Evolutionary conservation across 2,329 filamentous ascomycete genomes (phyloP).

Genomic region (Blastomyces emzantsi): DNA sequence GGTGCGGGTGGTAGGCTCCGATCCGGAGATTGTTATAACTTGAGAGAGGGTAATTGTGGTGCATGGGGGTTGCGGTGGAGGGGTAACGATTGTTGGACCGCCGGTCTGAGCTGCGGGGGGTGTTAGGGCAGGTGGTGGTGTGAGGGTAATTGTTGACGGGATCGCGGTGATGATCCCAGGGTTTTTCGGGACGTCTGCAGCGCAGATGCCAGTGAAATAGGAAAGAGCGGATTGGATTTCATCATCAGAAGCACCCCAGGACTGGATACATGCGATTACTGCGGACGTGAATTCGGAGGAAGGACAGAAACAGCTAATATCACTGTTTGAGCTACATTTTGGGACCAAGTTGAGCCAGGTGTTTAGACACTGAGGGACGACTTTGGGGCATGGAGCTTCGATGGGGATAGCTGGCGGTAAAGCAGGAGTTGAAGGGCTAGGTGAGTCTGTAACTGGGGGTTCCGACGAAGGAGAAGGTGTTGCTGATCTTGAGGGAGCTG

Average conservation of each 20-base stretch:
- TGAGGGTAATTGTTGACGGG: slow-evolving; percentile 50
- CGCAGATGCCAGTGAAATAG: slow-evolving; percentile 91
- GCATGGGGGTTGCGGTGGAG: slow-evolving; percentile 23
- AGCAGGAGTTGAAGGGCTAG: background rate
- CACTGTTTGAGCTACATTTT: slow-evolving; percentile 74
- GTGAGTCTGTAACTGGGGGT: background rate
- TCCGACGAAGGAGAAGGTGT: background rate
- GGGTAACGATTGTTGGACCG: slow-evolving; percentile 20
- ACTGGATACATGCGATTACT: slow-evolving; percentile 71
- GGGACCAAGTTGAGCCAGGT: slow-evolving; percentile 66
- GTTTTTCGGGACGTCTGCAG: slow-evolving; percentile 62
- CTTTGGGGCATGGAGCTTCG: slow-evolving; percentile 47
- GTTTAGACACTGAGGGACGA: slow-evolving; percentile 83
- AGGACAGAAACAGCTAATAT: slow-evolving; percentile 79
- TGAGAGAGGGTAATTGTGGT: slow-evolving; percentile 36
- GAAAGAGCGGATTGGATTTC: slow-evolving; percentile 62
- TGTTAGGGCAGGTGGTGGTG: slow-evolving; percentile 44
- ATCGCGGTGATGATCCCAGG: slow-evolving; percentile 75
- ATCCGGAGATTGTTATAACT: slow-evolving; percentile 17
- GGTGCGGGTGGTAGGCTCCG: slow-evolving; percentile 20
- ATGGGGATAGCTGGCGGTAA: background rate
- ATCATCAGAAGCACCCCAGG: slow-evolving; percentile 59
- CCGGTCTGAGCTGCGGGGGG: slow-evolving; percentile 39
- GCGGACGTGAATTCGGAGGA: slow-evolving; percentile 64
- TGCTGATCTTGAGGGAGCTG: background rate